phyloP scores from a whole-genome alignment of 768 basidiomycete species.

The Lyophyllum decastes region DNA sequence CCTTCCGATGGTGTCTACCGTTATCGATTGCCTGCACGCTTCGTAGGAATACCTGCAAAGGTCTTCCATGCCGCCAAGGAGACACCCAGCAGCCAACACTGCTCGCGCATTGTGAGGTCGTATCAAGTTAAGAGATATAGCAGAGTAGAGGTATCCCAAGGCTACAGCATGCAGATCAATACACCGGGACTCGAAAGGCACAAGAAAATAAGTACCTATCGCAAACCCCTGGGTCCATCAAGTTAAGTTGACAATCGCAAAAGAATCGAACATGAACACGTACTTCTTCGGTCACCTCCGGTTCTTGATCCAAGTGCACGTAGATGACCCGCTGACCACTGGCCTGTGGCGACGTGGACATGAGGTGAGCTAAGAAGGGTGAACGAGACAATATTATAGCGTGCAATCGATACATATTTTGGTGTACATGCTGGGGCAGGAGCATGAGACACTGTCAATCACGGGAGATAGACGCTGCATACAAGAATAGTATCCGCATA shows the following conservation, averaged over 20 bases:
- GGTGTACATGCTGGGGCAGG: constrained; percentile 63
- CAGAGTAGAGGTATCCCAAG: constrained; percentile 80
- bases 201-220: constrained; percentile 51
- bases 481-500: constrained; percentile 83
- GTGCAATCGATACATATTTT: constrained; percentile 76
- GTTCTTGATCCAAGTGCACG: constrained; percentile 75
- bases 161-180: constrained; percentile 41
- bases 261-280: constrained; percentile 24
- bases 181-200: constrained; percentile 9
- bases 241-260: constrained; percentile 12
- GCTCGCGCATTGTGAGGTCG: constrained; percentile 80
- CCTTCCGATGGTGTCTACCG: constrained; percentile 67
- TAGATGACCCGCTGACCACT: constrained; percentile 70
- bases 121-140: constrained; percentile 66
- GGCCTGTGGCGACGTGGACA: constrained; percentile 77
- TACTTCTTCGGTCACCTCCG: constrained; percentile 85
- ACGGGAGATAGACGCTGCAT: constrained; percentile 27
- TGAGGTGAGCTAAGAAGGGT: constrained; percentile 84
- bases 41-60: constrained; percentile 79
- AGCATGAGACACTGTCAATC: constrained; percentile 5
- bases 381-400: constrained; percentile 87
- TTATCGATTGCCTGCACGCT: constrained; percentile 74
- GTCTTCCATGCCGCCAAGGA: constrained; percentile 87
- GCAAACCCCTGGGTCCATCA: constrained; percentile 59
- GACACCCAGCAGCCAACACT: constrained; percentile 81